Evolutionary conservation across 345 rosid species (phyloP), one percentile per base, ranked within the genome.

Genomic region (Hypericum androsaemum): DNA sequence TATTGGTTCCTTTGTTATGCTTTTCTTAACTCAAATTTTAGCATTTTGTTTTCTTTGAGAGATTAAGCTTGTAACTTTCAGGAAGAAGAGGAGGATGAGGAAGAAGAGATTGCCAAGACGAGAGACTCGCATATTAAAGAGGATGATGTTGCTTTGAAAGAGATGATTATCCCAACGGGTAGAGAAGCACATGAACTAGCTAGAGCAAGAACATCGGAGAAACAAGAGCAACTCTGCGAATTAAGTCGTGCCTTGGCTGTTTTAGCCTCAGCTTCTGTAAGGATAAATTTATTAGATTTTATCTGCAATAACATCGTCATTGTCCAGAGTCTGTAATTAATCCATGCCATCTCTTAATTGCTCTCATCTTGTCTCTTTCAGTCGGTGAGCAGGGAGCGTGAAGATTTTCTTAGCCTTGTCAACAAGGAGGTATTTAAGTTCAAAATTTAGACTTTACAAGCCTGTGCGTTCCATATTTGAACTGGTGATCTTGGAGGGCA

Each of bases 231-330:
- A 48, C 86, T 89, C 47, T 86, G 94, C 71, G 67, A 83, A 68
- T 72, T 87, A 47, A 88, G 96, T 72, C 83, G 60, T 54, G 96
- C 98, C 50, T 58, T 87, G 74, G 92, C 96, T 39, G 78, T 88
- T 67, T 71, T 90, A 56, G 95, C 96, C 76, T 84, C 94, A 13
- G 96, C 96, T 60, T 90, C 96, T 60, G 95, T 87, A 79, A 81
- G 84, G 43, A 68, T 56, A 43, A 54, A 60, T 50, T 57, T 60
- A 2, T 50, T 28, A 39, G 6, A 9, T 42, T 37, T 51, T 32
- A 5, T 16, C 10, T 28, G 12, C 32, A 22, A 22, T 22, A 28
- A 5, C 39, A 32, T 36, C 38, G 10, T 17, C 45, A 10, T 43
- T 37, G 9, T 47, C 28, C 37, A 16, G 41, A 39, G 43, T 50